These are phyloP conservation scores for Penicillium sp. DNA, from an alignment of 2,329 filamentous ascomycete species.

Conservation along the genomic window DNA sequence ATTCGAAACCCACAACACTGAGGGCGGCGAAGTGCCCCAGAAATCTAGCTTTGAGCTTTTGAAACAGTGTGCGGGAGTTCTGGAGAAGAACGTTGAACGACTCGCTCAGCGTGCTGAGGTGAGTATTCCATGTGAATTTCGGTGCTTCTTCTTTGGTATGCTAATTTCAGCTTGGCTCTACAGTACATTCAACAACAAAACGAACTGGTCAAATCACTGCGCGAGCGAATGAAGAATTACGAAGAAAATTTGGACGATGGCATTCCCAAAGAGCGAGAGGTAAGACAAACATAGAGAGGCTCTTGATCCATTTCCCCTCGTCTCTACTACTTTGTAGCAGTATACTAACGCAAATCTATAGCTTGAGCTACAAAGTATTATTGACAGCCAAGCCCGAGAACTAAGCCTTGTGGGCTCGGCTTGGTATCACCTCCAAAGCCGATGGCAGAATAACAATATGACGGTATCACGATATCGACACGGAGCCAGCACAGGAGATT, in stretches of 20 bases:
- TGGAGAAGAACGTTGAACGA: conserved; percentile 54
- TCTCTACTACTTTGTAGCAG: neutral
- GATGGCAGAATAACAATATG: conserved; percentile 46
- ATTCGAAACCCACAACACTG: conserved; percentile 38
- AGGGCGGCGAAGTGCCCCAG: conserved; percentile 33
- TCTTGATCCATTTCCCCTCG: neutral
- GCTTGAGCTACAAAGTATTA: conserved; percentile 43
- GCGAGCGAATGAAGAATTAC: conserved; percentile 42
- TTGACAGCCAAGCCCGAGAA: conserved; percentile 44
- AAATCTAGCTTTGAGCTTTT: conserved; percentile 42
- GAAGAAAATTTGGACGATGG: conserved; percentile 40
- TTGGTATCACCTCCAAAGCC: conserved; percentile 49
- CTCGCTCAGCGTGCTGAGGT: conserved; percentile 46
- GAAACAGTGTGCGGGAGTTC: conserved; percentile 51
- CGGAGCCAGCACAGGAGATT: conserved; percentile 37
- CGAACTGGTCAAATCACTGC: conserved; percentile 44
- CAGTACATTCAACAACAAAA: conserved; percentile 47
- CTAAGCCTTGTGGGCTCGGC: conserved; percentile 47
- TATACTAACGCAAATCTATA: conserved; percentile 25
- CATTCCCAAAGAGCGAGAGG: conserved; percentile 43
- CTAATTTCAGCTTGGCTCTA: conserved; percentile 15
- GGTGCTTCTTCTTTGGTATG: neutral
- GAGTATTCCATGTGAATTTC: conserved; percentile 18
- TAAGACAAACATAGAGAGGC: conserved; percentile 20
- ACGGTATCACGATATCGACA: conserved; percentile 43